These are phyloP conservation scores for Xylaria telfairii DNA, from an alignment of 495 filamentous ascomycete genomes.

Conservation along the genomic window DNA sequence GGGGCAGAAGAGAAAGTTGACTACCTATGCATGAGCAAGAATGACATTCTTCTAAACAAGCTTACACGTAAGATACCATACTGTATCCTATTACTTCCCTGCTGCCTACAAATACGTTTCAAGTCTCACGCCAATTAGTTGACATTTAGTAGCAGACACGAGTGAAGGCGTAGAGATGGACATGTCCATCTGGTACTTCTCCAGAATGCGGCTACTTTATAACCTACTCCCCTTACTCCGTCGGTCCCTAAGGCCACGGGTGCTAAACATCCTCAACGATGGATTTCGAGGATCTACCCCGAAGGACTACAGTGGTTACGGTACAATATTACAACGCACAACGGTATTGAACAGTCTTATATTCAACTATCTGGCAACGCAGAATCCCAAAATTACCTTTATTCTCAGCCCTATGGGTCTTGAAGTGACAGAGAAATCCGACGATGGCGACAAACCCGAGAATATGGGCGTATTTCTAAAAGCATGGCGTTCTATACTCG, in stretches of 20 bases:
- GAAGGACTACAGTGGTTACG: no score
- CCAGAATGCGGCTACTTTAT: constrained; percentile 27
- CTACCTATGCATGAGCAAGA: constrained; percentile 36
- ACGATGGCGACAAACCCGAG: neutral
- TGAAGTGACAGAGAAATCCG: neutral
- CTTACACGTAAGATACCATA: constrained; percentile 12
- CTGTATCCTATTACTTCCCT: neutral
- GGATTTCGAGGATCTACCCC: no score
- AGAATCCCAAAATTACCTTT: neutral
- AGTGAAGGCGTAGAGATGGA: constrained; percentile 26
- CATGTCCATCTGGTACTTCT: constrained; percentile 31
- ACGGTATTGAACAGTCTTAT: neutral
- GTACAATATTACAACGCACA: neutral
- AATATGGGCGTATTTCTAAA: neutral
- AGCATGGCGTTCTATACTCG: neutral
- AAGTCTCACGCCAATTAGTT: neutral
- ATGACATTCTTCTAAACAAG: constrained; percentile 20
- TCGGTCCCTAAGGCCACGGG: constrained; percentile 20
- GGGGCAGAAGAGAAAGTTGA: constrained; percentile 26
- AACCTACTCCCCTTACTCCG: constrained; percentile 31
- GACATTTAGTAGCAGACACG: neutral
- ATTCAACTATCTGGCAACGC: neutral
- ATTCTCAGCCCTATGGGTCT: neutral
- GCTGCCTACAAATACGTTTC: no score
- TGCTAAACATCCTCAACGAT: constrained; percentile 32